Percentiles rank a stretch among this genome's conserved stretches.
Evolutionary conservation across 371 early-diverging fungal genomes (phyloP).

Genomic region (Enterocytospora artemiae): DNA sequence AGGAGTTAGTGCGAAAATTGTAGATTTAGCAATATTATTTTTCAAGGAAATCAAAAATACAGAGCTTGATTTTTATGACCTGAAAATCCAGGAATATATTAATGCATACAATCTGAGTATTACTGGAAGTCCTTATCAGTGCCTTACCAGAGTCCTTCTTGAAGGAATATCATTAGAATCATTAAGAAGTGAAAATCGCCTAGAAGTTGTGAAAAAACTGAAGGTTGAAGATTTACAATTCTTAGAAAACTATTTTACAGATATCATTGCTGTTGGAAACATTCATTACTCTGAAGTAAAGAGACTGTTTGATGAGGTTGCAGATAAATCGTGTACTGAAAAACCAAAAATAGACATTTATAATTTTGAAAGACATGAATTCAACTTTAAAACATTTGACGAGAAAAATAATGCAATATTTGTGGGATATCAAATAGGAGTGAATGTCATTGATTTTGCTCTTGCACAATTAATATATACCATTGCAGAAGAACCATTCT

Average conservation of each 20-base stretch:
- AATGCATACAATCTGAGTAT: conserved; percentile 14
- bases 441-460: conserved; percentile 1
- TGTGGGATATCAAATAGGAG: conserved; percentile 5
- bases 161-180: background rate
- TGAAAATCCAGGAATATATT: conserved; percentile 26
- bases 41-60: conserved; percentile 18
- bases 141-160: conserved; percentile 6
- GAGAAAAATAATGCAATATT: conserved; percentile 8
- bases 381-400: conserved; percentile 14
- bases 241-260: conserved; percentile 6
- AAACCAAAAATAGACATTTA: background rate
- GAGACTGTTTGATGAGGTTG: conserved; percentile 5
- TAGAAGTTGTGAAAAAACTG: conserved; percentile 10
- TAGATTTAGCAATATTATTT: conserved; percentile 32
- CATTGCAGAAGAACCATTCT: conserved; percentile 36
- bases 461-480: conserved; percentile 9
- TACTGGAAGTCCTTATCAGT: conserved; percentile 25
- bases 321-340: background rate
- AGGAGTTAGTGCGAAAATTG: conserved; percentile 30
- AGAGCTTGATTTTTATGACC: conserved; percentile 23
- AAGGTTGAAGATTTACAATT: background rate
- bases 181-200: conserved; percentile 9
- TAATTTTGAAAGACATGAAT: background rate
- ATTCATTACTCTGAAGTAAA: conserved; percentile 4
- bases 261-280: conserved; percentile 25